phyloP scores from a whole-genome alignment of 2,329 filamentous ascomycete genomes.

The Geosmithia flava region DNA sequence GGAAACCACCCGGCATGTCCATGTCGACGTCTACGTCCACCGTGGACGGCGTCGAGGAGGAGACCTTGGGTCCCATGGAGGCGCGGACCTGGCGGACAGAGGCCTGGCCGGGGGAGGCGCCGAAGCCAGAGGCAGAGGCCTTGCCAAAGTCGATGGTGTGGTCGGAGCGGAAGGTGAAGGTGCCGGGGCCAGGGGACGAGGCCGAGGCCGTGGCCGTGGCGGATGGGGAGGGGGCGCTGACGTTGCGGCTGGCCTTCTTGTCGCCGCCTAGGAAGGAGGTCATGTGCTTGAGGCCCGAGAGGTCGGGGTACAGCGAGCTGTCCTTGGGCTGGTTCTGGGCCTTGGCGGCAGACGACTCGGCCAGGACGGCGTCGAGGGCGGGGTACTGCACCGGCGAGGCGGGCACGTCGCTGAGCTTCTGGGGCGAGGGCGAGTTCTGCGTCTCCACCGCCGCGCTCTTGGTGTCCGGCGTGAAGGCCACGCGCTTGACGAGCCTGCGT shows the following conservation, averaged over 20 bases:
- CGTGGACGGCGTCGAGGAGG: no score
- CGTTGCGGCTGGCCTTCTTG: constrained; percentile 9
- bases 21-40: constrained; percentile 10
- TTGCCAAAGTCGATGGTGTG: constrained; percentile 48
- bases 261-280: constrained; percentile 8
- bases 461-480: constrained; percentile 67
- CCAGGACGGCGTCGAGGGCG: constrained; percentile 14
- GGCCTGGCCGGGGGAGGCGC: constrained; percentile 43
- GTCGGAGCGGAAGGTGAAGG: constrained; percentile 54
- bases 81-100: constrained; percentile 47
- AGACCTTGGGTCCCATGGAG: constrained; percentile 24
- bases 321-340: neutral
- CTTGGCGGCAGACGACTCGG: constrained; percentile 6
- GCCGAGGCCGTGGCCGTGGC: no score
- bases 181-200: constrained; percentile 38
- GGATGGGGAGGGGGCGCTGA: constrained; percentile 22
- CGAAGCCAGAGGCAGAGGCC: constrained; percentile 38
- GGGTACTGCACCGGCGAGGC: constrained; percentile 11
- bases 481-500: constrained; percentile 55
- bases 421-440: constrained; percentile 43
- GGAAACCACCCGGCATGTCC: constrained; percentile 45
- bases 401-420: constrained; percentile 26
- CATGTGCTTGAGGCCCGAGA: constrained; percentile 27
- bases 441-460: constrained; percentile 31
- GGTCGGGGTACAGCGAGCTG: constrained; percentile 37